Conservation (phyloP, 768 basidiomycete species). For the Hirschioporus abietinus region DNA sequence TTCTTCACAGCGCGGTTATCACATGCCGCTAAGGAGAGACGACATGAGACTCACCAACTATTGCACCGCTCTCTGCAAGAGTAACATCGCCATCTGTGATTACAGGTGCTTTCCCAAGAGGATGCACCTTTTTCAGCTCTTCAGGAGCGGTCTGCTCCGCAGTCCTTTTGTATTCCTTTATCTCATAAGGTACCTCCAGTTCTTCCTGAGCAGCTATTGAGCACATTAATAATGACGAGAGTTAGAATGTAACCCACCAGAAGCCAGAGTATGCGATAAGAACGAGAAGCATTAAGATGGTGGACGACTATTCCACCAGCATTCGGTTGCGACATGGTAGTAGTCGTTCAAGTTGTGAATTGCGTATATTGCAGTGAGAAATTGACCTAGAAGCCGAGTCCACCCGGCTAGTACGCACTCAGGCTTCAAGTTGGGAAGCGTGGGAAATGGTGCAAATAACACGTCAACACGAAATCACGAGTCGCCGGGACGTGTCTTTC, state of each 20-base stretch:
- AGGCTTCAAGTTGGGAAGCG: too few relatives aligned
- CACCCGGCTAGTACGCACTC: too few relatives aligned
- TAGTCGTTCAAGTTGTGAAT: too few relatives aligned
- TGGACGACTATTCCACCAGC: constrained; percentile 29
- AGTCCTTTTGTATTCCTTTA: constrained; percentile 35
- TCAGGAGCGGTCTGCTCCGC: constrained; percentile 29
- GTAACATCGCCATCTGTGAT: constrained; percentile 41
- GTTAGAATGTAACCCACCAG: constrained; percentile 21
- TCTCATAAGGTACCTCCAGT: constrained; percentile 37
- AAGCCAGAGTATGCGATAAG: constrained; percentile 36
- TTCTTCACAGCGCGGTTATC: constrained; percentile 20
- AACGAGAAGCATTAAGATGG: constrained; percentile 29
- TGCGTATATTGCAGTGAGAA: not conserved
- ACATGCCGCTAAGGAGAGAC: not conserved
- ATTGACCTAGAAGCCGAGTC: too few relatives aligned
- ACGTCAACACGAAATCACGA: not conserved
- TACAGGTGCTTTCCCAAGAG: constrained; percentile 44
- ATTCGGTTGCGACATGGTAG: constrained; percentile 13
- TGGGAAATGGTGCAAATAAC: not conserved
- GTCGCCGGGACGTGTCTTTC: not conserved
- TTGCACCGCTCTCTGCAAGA: constrained; percentile 39
- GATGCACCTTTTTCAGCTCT: constrained; percentile 32
- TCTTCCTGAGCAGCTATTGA: constrained; percentile 38
- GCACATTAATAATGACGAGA: not conserved
- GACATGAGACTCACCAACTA: constrained; percentile 29